Base-by-base conservation (phyloP, 2,329 filamentous ascomycete species). In the Clonostachys chloroleuca region DNA sequence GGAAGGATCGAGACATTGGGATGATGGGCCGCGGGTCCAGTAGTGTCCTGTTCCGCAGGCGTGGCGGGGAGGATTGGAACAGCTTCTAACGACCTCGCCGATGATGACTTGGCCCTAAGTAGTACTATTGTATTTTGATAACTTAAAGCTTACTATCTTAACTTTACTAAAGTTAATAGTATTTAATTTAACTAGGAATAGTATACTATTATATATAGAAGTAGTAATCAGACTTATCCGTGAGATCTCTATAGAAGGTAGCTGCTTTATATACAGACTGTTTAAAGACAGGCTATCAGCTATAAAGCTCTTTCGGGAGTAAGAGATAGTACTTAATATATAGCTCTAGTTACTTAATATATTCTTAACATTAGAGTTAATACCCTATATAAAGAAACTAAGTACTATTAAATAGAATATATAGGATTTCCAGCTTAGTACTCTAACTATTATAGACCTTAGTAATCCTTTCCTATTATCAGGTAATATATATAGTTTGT, bases 401-500 rank as follows among this genome's bases (percentile, higher is more conserved):
- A 6, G 14, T 2, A 2, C 14, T 12, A 46, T 14, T n/a, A 40
- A 6, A 4, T 51, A 51, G 20, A 54, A 49, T n/a, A 13, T 46
- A 14, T 60, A 57, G 54, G 39, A 41, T 5, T 40, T 37, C 45
- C 35, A 62, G 52, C 44, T 58, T 10, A 61, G 65, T 5, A 60
- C 62, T 34, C 56, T 72, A 6, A 72, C 66, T 6, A 65, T 72
- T 17, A 56, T 91, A 6, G 88, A 94, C 55, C 67, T 94, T 0
- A 87, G 81, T 1, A 88, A 86, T 58, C 84, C 86, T 0, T 89
- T 85, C 53, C 70, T 91, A 5, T 83, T 83, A 1, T 62, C 80
- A 0, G 77, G 83, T 20, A 81, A 78, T 37, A 86, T 86, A 0
- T 92, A 87, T 56, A 72, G 79, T 0, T 67, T 92, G 0, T 92